A percentile compares a stretch with the other conserved stretches of the same genome.
phyloP scores from a whole-genome alignment of 2,329 filamentous ascomycete species.

The Colletotrichum tofieldiae region DNA sequence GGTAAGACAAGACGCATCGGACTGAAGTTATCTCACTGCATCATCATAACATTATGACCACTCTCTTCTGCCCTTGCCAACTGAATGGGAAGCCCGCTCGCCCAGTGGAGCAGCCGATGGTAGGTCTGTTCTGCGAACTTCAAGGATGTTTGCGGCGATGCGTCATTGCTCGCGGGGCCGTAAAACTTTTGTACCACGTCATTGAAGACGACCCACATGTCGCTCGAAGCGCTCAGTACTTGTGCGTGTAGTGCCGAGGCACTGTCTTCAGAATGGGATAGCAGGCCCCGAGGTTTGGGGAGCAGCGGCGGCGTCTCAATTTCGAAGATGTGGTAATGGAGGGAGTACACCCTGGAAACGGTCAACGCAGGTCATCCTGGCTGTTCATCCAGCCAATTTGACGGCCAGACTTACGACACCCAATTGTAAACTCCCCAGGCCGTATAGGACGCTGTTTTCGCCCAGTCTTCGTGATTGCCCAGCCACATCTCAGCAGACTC shows the following conservation, averaged over 20 bases:
- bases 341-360: constrained; percentile 5
- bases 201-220: constrained; percentile 21
- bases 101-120: constrained; percentile 18
- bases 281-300: constrained; percentile 9
- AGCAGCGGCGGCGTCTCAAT: constrained; percentile 27
- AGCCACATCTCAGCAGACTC: constrained; percentile 23
- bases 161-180: no score
- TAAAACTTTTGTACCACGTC: neutral
- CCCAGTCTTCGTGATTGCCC: constrained; percentile 7
- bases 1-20: neutral
- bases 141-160: neutral
- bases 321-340: constrained; percentile 25
- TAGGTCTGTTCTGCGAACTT: constrained; percentile 19
- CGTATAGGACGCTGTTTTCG: constrained; percentile 44
- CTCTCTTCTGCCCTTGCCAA: constrained; percentile 1
- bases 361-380: neutral
- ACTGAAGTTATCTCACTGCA: constrained; percentile 18
- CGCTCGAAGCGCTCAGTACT: constrained; percentile 11
- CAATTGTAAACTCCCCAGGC: constrained; percentile 50
- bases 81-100: constrained; percentile 1
- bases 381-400: no score
- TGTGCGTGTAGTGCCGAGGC: neutral
- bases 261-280: neutral
- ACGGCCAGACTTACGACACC: constrained; percentile 23
- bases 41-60: constrained; percentile 16